Base-by-base conservation (phyloP, 2,329 filamentous ascomycete genomes). In the Parastagonospora nodorum region DNA sequence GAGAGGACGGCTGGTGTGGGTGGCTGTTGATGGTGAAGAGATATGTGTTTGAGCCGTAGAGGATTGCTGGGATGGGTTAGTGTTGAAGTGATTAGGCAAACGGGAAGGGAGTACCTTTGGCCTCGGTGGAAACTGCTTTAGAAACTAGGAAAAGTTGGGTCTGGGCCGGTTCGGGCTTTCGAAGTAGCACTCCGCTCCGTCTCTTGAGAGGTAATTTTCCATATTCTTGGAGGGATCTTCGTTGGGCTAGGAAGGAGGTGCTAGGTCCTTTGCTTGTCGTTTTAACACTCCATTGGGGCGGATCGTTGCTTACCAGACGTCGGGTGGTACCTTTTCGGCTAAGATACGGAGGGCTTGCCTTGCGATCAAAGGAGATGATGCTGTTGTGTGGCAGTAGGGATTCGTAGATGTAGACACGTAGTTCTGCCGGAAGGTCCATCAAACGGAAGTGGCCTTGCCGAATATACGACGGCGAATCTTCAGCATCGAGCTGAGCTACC, bases 11-110 rank as follows among this genome's bases (percentile, higher is more conserved):
- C 9, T 31, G 24, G 31, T 58, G 48, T 1, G 43, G 4, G 1
- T 24, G 2, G 32, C 53, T 43, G 33, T 60, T 46, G 2, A 65
- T 42, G 14, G 16, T 42, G 47, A 66, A 62, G 3, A 15, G 33
- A 45, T 59, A 68, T 6, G 50, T 60, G 42, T 68, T 68, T 1
- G 50, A 36, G 12, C 58, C 55, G 38, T 64, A 66, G 1, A 66
- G 30, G 19, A 67, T 45, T 5, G 53, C 62, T 64, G 35, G 31
- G 10, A 4, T 50, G 43, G 49, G 44, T 32, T 33, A 27, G 36
- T 29, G 33, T 12, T 35, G 30, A 24, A 35, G 9, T 10, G 8
- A 6, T 12, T 2, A 4, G 14, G 19, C 4, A n/a, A 33, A 39
- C 2, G 9, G 29, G 11, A 9, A 11, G 14, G 10, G 10, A 11